Evolutionary conservation across 768 basidiomycete species (phyloP), one percentile per base, ranked within the genome.

Genomic region (Tulasnella sp.): DNA sequence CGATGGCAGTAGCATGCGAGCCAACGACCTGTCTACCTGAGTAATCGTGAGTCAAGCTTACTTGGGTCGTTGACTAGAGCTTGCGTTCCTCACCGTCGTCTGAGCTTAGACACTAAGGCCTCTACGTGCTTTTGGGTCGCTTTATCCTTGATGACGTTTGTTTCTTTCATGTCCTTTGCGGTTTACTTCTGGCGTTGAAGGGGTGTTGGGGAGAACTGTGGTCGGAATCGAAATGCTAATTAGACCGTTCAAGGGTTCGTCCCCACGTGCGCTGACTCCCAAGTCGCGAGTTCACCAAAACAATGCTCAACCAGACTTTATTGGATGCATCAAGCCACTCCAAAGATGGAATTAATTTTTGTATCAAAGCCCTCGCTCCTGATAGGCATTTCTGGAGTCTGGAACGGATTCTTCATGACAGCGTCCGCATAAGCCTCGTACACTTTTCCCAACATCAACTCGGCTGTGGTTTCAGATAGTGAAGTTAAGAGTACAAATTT

Each of bases 351-450:
- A 36, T 66, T 74, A 19, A 74, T 67, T 32, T 66, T 63, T 4
- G 52, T 81, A 77, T 98, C 96, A 78, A 98, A 98, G 19, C 87
- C 88, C 76, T 94, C 92, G 59, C 85, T 94, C 63, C 97, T 87
- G 75, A 98, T 95, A 1, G 97, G 97, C 96, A 98, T 99, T 79
- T 98, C 97, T n/a, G 91, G 92, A 5, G 94, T 96, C 80, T 98
- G 94, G 81, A 99, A 99, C 0, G 97, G 97, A 78, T 98, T 98
- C 84, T 98, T 98, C 93, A 98, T 96, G 70, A 95, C 95, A 1
- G 91, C 88, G 78, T 98, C 97, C 0, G 95, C 86, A 79, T 98
- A 99, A 22, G 86, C 87, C 79, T 98, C 94, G 80, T 98, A 98
- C 63, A 94, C 89, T 79, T 89, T 92, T 77, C 90, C 89, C 44